These are phyloP conservation scores for Pyricularia grisea DNA, from an alignment of 2,329 filamentous ascomycete species.

Conservation along the genomic window DNA sequence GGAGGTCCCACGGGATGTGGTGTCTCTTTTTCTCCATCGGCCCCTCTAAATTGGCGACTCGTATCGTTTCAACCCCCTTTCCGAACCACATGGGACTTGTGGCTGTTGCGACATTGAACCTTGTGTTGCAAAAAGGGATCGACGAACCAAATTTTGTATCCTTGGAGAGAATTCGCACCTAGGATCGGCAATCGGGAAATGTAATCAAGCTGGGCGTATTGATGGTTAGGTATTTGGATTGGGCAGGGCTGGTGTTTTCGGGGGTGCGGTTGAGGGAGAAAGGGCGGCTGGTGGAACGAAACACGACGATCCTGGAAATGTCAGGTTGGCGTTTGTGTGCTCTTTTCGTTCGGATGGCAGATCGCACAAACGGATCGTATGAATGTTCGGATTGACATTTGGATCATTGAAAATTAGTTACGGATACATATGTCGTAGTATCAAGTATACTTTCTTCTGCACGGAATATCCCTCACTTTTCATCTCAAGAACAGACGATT, in stretches of 20 bases:
- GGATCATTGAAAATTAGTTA: background rate
- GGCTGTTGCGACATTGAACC: background rate
- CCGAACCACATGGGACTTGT: background rate
- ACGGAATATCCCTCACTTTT: background rate
- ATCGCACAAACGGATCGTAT: background rate
- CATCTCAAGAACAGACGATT: background rate
- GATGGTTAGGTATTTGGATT: background rate
- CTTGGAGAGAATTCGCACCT: background rate
- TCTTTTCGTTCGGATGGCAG: background rate
- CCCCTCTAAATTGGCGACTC: constrained; percentile 3
- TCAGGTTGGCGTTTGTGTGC: background rate
- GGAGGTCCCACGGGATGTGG: background rate
- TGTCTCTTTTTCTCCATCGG: background rate
- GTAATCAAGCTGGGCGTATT: background rate
- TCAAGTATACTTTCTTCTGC: background rate
- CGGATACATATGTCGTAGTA: background rate
- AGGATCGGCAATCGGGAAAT: background rate
- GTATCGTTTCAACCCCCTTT: background rate
- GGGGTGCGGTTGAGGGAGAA: background rate
- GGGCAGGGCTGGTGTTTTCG: background rate
- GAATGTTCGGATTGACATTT: background rate
- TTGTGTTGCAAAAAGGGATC: background rate
- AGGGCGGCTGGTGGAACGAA: background rate
- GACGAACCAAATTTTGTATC: background rate
- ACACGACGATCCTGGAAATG: background rate